A percentile compares a stretch with the other conserved stretches of the same genome.
phyloP scores from a whole-genome alignment of 2,329 filamentous ascomycete genomes.

The Phialocephala sp. region DNA sequence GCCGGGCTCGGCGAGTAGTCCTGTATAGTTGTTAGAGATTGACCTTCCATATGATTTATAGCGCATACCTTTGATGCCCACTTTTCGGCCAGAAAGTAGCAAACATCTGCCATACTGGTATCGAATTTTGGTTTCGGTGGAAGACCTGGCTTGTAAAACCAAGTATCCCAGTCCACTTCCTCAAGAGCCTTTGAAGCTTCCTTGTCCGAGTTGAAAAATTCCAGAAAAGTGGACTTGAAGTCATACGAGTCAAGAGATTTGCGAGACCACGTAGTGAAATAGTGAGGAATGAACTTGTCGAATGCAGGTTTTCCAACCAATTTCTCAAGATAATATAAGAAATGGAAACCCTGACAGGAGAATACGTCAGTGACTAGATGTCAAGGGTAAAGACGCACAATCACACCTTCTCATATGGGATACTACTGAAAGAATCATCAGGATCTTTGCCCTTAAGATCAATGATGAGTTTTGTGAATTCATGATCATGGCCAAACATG shows the following conservation, averaged over 20 bases:
- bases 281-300: constrained; percentile 94
- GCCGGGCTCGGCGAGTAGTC: constrained; percentile 66
- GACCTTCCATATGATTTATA: not conserved
- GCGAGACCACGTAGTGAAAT: constrained; percentile 83
- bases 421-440: constrained; percentile 90
- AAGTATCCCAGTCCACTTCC: constrained; percentile 85
- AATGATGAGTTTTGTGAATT: constrained; percentile 90
- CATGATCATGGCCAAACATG: constrained; percentile 80
- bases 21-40: constrained; percentile 29
- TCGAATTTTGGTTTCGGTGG: constrained; percentile 93
- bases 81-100: constrained; percentile 80
- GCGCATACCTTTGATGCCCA: constrained; percentile 69
- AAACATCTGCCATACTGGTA: constrained; percentile 83
- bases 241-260: constrained; percentile 93
- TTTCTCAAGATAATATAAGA: constrained; percentile 88
- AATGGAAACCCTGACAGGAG: constrained; percentile 73
- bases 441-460: constrained; percentile 90
- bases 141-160: constrained; percentile 87
- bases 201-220: constrained; percentile 79
- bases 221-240: constrained; percentile 86
- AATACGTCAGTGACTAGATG: constrained; percentile 10
- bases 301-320: constrained; percentile 85
- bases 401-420: constrained; percentile 83
- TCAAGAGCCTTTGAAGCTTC: constrained; percentile 66
- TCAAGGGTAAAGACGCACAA: not conserved